Base-by-base conservation (phyloP, 2,329 filamentous ascomycete species). In the Alternaria incomplexa region DNA sequence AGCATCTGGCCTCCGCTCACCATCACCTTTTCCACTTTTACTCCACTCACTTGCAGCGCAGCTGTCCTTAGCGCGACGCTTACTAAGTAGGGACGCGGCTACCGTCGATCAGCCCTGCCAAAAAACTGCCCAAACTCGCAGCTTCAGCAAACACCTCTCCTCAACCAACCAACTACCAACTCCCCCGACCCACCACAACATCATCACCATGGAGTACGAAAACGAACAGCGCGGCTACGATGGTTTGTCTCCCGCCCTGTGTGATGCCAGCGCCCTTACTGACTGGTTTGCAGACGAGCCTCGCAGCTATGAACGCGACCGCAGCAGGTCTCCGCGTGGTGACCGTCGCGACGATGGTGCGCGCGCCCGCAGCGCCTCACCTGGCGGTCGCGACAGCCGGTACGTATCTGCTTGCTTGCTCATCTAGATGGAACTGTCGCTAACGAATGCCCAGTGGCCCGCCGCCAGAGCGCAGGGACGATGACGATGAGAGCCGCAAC, bases 401-500 rank as follows among this genome's bases (percentile, higher is more conserved):
- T 80, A 72, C 63, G 73, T 71, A 48, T 55, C 17, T 57, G 54
- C 48, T 25, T 44, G 2, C 15, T 43, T 47, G 32, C 25, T 26
- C 13, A 20, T 56, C 10, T 22, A 56, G 60, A 56, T 53, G 47
- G 45, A 50, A 52, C 22, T 63, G 46, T 45, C 56, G 57, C 68
- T 79, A n/a, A 77, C 66, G 22, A 50, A 28, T 20, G 28, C 47
- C 36, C 82, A 86, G 80, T 74, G 84, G 79, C 79, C 82, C 82
- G 50, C 81, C 83, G 44, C 79, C 81, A 52, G 83, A 83, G 68
- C 77, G 81, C 63, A 82, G 83, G 69, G 77, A 81, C 66, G 91
- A 96, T 72, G 93, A 96, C 73, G 92, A 96, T 72, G 91, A 91
- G 72, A 91, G 94, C 67, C 80, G 91, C 78, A 99, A 99, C 84